Evolutionary conservation across 148 eudicot genomes (phyloP).

Genomic region (Silene latifolia): DNA sequence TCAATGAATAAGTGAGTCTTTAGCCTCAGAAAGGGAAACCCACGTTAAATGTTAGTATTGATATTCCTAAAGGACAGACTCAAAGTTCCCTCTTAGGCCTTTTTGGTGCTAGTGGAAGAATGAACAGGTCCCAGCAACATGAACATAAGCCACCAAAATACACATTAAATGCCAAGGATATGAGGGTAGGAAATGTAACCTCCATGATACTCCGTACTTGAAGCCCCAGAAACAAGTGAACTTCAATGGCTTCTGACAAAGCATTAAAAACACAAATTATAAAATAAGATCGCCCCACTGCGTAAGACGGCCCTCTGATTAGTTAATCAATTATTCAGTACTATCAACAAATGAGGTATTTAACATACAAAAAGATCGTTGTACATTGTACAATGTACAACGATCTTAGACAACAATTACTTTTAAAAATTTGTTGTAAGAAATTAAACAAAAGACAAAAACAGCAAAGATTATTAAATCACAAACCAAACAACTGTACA

Average conservation of each 20-base stretch:
- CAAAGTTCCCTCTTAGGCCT: slow-evolving; percentile 13
- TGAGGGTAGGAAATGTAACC: slow-evolving; percentile 26
- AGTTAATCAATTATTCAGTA: too few species aligned
- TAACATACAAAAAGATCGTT: too few species aligned
- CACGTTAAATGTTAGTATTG: slow-evolving; percentile 3
- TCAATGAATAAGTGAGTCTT: background rate
- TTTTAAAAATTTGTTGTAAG: background rate
- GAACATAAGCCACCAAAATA: slow-evolving; percentile 21
- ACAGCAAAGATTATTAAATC: slow-evolving; percentile 3
- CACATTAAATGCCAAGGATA: slow-evolving; percentile 25
- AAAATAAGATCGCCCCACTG: too few species aligned
- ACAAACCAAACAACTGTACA: slow-evolving; percentile 21
- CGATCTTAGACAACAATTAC: too few species aligned
- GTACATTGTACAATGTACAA: too few species aligned
- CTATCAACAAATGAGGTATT: too few species aligned
- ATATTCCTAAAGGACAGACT: slow-evolving; percentile 17
- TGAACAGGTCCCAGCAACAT: slow-evolving; percentile 18
- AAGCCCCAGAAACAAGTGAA: slow-evolving; percentile 26
- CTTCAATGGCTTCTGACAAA: slow-evolving; percentile 29
- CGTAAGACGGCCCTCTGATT: too few species aligned
- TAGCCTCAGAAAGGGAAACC: background rate
- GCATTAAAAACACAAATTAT: slow-evolving; percentile 4
- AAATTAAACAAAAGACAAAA: slow-evolving; percentile 25
- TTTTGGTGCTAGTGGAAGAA: slow-evolving; percentile 12
- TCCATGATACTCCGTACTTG: slow-evolving; percentile 23